phyloP scores from a whole-genome alignment of 2,329 filamentous ascomycete genomes.

The Iodosphaeria phyllophila region DNA sequence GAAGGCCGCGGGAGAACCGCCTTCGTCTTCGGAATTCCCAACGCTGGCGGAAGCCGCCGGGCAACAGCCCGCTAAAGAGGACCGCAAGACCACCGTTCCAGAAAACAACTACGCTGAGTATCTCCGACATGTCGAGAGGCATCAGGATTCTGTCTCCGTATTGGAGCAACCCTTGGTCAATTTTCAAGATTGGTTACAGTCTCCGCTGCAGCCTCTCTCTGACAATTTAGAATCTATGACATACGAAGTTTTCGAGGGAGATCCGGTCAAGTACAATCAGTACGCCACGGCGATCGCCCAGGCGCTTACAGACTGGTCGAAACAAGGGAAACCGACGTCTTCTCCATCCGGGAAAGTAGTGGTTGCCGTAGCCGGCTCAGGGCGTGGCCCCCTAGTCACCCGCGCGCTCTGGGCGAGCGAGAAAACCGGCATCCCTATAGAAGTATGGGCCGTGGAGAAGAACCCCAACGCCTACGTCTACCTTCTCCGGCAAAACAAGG shows the following conservation, averaged over 20 bases:
- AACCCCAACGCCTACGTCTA: conserved; percentile 96
- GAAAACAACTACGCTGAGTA: conserved; percentile 49
- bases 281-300: conserved; percentile 74
- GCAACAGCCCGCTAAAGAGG: conserved; percentile 19
- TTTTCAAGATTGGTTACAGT: conserved; percentile 88
- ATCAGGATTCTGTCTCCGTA: conserved; percentile 44
- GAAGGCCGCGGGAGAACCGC: conserved; percentile 13
- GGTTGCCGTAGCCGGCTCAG: conserved; percentile 82
- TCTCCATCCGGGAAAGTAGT: conserved; percentile 55
- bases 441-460: conserved; percentile 90
- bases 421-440: conserved; percentile 56
- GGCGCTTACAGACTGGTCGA: conserved; percentile 64
- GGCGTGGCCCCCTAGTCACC: conserved; percentile 79
- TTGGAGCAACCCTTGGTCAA: conserved; percentile 34
- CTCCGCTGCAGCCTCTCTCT: conserved; percentile 80
- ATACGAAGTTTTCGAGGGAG: conserved; percentile 96
- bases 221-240: conserved; percentile 96
- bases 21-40: conserved; percentile 40
- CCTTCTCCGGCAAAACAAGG: conserved; percentile 68
- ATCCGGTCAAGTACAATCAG: conserved; percentile 94
- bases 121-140: conserved; percentile 64
- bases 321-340: conserved; percentile 54
- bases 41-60: conserved; percentile 50
- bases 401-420: conserved; percentile 68
- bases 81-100: conserved; percentile 18